These are phyloP conservation scores for Fraxinus excelsior DNA, from an alignment of 257 asterid genomes.

Conservation along the genomic window DNA sequence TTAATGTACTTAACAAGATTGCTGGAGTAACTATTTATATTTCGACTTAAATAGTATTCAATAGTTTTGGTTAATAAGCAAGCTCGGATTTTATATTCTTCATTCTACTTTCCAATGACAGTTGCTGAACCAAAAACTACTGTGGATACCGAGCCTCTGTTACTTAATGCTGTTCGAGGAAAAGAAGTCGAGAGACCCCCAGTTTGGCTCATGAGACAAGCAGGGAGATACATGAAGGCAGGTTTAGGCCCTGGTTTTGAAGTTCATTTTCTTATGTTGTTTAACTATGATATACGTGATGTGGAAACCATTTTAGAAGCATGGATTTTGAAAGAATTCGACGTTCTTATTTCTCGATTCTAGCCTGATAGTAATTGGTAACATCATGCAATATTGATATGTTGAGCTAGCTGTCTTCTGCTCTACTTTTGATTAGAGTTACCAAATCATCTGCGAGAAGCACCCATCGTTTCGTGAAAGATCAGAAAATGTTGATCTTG, in stretches of 20 bases:
- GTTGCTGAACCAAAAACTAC: slow-evolving; percentile 82
- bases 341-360: not conserved
- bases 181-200: slow-evolving; percentile 96
- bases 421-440: slow-evolving; percentile 62
- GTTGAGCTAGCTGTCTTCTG: slow-evolving; percentile 23
- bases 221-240: slow-evolving; percentile 99
- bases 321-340: not conserved
- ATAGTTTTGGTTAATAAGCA: not conserved
- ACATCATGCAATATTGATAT: slow-evolving; percentile 24
- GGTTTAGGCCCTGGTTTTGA: slow-evolving; percentile 45
- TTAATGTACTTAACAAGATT: not conserved
- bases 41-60: not conserved
- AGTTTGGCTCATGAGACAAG: slow-evolving; percentile 99
- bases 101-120: slow-evolving; percentile 47
- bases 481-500: slow-evolving; percentile 97
- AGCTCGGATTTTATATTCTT: slow-evolving; percentile 14
- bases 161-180: slow-evolving; percentile 86
- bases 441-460: slow-evolving; percentile 93
- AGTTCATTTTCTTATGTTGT: not conserved
- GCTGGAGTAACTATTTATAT: not conserved
- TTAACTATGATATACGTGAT: no score
- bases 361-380: slow-evolving; percentile 3
- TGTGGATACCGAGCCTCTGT: slow-evolving; percentile 74
- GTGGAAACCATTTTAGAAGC: not conserved
- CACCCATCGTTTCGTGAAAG: slow-evolving; percentile 93